These are phyloP conservation scores for Leucoagaricus sp. DNA, from an alignment of 1,284 basidiomycete species.

Conservation along the genomic window DNA sequence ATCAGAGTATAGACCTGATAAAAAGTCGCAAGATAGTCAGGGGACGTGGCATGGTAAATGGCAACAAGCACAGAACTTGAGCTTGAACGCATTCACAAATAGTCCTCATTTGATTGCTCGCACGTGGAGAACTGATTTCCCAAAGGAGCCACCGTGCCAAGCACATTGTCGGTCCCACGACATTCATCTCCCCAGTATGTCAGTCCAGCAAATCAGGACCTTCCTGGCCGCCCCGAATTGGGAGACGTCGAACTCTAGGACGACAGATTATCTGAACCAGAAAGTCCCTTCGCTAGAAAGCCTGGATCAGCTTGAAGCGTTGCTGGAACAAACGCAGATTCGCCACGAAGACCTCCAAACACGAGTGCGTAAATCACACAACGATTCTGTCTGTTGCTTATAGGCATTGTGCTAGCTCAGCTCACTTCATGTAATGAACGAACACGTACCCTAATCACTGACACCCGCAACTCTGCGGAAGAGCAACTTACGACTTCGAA, in stretches of 20 bases:
- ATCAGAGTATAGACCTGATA: no score
- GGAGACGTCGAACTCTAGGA: slow-evolving; percentile 40
- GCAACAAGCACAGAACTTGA: no score
- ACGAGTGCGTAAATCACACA: not conserved
- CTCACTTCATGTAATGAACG: slow-evolving; percentile 51
- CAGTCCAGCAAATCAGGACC: slow-evolving; percentile 48
- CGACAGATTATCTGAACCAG: slow-evolving; percentile 47
- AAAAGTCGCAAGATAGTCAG: no score
- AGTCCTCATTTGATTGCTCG: no score
- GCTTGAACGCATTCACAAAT: no score
- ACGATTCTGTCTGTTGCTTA: not conserved
- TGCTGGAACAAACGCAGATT: slow-evolving; percentile 37
- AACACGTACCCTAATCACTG: slow-evolving; percentile 44
- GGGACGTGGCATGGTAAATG: no score
- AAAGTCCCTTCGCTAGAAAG: slow-evolving; percentile 48
- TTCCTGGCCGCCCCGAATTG: slow-evolving; percentile 50
- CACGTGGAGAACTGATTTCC: not conserved
- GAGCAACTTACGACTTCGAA: slow-evolving; percentile 63
- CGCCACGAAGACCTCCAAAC: slow-evolving; percentile 38
- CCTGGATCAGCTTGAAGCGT: slow-evolving; percentile 44
- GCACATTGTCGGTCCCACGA: not conserved
- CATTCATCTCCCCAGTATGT: slow-evolving; percentile 36
- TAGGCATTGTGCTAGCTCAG: slow-evolving; percentile 50
- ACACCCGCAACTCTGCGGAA: slow-evolving; percentile 45
- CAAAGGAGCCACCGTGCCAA: not conserved